Evolutionary conservation across 2,329 filamentous ascomycete genomes (phyloP).

Genomic region (Phialophora macrospora): DNA sequence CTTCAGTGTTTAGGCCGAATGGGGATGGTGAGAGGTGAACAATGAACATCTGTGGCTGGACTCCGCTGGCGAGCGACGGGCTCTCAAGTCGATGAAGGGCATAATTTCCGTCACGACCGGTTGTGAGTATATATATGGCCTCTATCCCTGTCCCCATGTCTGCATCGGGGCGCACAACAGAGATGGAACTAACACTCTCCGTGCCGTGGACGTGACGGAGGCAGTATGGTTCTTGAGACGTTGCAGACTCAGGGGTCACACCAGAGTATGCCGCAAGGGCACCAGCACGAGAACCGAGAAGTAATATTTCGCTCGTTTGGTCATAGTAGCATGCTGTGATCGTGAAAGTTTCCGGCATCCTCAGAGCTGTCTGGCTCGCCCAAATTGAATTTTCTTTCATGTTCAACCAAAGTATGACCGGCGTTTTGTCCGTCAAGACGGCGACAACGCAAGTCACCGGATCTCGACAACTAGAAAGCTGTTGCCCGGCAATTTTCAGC

Average conservation of each 20-base stretch:
- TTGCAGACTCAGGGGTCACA: conserved; percentile 32
- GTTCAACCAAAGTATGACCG: conserved; percentile 26
- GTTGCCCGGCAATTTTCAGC: conserved; percentile 22
- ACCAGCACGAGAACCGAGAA: conserved; percentile 63
- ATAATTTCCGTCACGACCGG: conserved; percentile 76
- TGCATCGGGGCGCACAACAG: conserved; percentile 48
- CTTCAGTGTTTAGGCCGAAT: conserved; percentile 77
- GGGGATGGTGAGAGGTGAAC: conserved; percentile 72
- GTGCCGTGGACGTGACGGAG: conserved; percentile 51
- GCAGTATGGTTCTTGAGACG: conserved; percentile 33
- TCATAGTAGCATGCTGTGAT: conserved; percentile 55
- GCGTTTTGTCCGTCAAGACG: conserved; percentile 16
- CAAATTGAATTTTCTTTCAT: conserved; percentile 7
- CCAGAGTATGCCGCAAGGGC: conserved; percentile 55
- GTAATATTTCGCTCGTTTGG: conserved; percentile 43
- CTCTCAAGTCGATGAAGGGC: conserved; percentile 61
- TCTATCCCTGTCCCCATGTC: conserved; percentile 31
- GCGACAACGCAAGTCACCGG: conserved; percentile 24
- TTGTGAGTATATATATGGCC: conserved; percentile 65
- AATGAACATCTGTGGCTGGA: conserved; percentile 44
- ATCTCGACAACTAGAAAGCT: not conserved
- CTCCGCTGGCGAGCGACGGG: not conserved
- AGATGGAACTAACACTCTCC: conserved; percentile 73
- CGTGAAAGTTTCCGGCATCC: conserved; percentile 53
- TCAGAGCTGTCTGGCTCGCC: conserved; percentile 33